Base-by-base conservation (phyloP, 495 filamentous ascomycete genomes). In the Staphylotrichum tortipilum region DNA sequence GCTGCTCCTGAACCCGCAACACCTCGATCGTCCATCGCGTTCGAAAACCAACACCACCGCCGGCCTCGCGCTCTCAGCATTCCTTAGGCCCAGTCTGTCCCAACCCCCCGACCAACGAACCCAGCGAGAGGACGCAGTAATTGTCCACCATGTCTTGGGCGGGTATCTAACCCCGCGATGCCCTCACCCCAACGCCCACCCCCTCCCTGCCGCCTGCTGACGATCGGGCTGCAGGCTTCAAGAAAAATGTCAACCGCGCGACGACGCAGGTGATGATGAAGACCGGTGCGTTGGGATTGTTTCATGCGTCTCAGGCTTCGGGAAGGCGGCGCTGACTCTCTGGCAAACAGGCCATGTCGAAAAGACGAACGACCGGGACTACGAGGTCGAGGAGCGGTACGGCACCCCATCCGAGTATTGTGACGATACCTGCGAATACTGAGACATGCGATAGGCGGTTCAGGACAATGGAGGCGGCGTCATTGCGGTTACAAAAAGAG, bases 211-310 rank as follows among this genome's bases (percentile, higher is more conserved):
- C 18, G 24, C 28, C 38, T 12, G 19, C 30, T 40, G 37, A 35
- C 54, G 24, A 10, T 4, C 35, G 23, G 45, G 23, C 49, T 56
- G 33, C 59, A 94, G 92, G 92, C 46, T 96, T 98, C 72, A 97
- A 96, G 78, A 97, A 96, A 67, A 94, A 91, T 78, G 89, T 95
- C 75, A 92, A 92, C 74, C 88, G 92, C 68, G 91, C 92, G 52
- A 95, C 90, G 68, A 96, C 94, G 66, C 91, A 95, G 83, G 91
- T 96, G 47, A 96, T 98, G 89, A 97, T 98, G 92, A 98, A 96
- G 77, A 90, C 92, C 17, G 88, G 84, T 88, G 17, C 45, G 59
- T 55, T 7, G 14, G n/a, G n/a, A n/a, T n/a, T n/a, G n/a, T n/a
- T n/a, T n/a, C n/a, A n/a, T n/a, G n/a, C n/a, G n/a, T n/a, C n/a